phyloP scores from a whole-genome alignment of 2,329 filamentous ascomycete genomes.

The Arachnomyces sp. region DNA sequence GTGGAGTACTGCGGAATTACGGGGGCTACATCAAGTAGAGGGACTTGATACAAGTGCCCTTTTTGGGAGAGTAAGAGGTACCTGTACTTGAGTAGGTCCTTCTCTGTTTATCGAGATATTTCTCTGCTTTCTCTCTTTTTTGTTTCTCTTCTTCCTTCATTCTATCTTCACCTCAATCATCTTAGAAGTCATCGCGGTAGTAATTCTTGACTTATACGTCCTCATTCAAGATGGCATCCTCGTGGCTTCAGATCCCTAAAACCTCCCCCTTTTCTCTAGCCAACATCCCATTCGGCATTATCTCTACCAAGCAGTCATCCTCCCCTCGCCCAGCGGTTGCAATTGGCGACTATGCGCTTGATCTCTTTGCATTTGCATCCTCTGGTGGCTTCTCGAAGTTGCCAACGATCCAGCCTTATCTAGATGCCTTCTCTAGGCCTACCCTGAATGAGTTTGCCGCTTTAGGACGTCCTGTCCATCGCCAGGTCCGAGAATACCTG shows the following conservation, averaged over 20 bases:
- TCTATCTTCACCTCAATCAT: constrained; percentile 6
- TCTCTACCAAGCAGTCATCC: constrained; percentile 53
- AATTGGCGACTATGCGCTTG: constrained; percentile 64
- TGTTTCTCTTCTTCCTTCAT: not conserved
- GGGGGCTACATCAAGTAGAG: too few relatives aligned
- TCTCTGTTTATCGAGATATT: not conserved
- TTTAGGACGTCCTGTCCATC: constrained; percentile 60
- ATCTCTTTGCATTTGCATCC: constrained; percentile 56
- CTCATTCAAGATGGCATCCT: constrained; percentile 30
- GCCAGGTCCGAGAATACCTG: constrained; percentile 60
- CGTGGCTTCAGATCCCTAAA: constrained; percentile 54
- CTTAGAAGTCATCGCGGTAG: not conserved
- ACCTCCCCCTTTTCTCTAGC: constrained; percentile 64
- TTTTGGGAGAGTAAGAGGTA: too few relatives aligned
- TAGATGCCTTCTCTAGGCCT: constrained; percentile 55
- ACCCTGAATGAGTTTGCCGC: constrained; percentile 68
- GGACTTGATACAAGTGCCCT: too few relatives aligned
- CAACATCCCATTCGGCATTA: constrained; percentile 79
- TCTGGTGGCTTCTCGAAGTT: constrained; percentile 54
- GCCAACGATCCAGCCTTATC: constrained; percentile 50
- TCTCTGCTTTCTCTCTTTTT: constrained; percentile 5
- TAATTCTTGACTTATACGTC: constrained; percentile 4
- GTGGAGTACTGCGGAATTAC: too few relatives aligned
- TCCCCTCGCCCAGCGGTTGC: constrained; percentile 60
- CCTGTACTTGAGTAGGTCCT: too few relatives aligned